These are phyloP conservation scores for Xylaria sp. DNA, from an alignment of 2,329 filamentous ascomycete species.

Conservation along the genomic window DNA sequence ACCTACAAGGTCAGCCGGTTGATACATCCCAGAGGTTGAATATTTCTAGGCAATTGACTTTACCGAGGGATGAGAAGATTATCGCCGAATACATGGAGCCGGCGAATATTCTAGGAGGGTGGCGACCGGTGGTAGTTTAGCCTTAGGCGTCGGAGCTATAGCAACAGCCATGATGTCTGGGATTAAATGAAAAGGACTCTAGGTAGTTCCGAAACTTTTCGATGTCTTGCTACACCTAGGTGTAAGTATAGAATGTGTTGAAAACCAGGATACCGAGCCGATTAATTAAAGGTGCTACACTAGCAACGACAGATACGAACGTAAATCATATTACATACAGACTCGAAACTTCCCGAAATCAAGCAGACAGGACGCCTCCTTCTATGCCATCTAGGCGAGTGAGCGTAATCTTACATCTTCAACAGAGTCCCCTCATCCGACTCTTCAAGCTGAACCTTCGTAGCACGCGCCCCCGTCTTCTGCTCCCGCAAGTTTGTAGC, in stretches of 20 bases:
- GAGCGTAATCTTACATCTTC: slow-evolving; percentile 10
- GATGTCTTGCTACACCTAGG: no score
- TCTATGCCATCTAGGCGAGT: neutral
- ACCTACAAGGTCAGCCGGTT: slow-evolving; percentile 19
- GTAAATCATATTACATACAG: no score
- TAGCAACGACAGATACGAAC: no score
- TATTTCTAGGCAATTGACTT: slow-evolving; percentile 27
- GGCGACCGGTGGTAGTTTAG: slow-evolving; percentile 26
- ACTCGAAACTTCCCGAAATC: no score
- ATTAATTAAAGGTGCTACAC: no score
- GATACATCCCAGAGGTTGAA: slow-evolving; percentile 28
- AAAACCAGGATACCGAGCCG: no score
- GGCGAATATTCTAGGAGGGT: slow-evolving; percentile 28
- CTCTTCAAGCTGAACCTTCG: slow-evolving; percentile 47
- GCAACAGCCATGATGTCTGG: neutral
- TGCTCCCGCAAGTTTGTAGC: slow-evolving; percentile 41
- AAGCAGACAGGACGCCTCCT: no score
- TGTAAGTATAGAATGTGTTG: no score
- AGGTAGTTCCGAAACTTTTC: no score
- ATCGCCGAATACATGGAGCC: slow-evolving; percentile 24
- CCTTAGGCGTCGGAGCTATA: neutral
- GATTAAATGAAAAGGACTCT: no score
- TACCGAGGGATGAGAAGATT: slow-evolving; percentile 12
- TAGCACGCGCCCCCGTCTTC: slow-evolving; percentile 42
- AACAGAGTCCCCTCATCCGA: slow-evolving; percentile 27